These are phyloP conservation scores for Pleurotus ostreatus DNA, from an alignment of 768 basidiomycete species.

Conservation along the genomic window DNA sequence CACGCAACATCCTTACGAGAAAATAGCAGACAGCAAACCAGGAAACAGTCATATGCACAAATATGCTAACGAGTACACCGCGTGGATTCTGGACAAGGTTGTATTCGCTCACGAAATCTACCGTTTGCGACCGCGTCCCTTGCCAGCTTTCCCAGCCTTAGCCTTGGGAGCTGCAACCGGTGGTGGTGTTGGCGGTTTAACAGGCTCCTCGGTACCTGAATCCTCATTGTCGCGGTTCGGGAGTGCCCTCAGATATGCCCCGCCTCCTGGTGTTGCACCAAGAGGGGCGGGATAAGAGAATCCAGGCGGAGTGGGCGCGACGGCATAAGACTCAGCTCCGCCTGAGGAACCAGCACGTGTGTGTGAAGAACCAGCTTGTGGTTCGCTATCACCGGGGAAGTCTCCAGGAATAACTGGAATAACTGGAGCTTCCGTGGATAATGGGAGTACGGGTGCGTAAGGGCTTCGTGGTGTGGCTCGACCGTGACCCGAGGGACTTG, in stretches of 20 bases:
- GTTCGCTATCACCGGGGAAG: not conserved
- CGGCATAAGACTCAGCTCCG: not conserved
- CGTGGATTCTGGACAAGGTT: no score
- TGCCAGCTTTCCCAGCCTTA: no score
- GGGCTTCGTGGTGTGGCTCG: not conserved
- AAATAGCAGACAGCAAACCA: no score
- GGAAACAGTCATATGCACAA: no score
- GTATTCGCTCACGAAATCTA: no score
- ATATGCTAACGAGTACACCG: no score
- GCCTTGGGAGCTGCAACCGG: no score
- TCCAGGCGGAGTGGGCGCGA: not conserved
- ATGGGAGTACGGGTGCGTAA: not conserved
- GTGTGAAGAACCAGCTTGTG: not conserved
- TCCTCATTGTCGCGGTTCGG: not conserved
- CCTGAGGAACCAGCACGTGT: not conserved
- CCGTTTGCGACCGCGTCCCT: no score
- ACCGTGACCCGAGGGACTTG: not conserved
- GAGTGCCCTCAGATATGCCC: not conserved
- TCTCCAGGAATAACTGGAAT: slow-evolving; percentile 1
- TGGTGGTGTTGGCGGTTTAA: not conserved
- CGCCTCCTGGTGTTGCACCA: not conserved
- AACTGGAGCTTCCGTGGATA: not conserved
- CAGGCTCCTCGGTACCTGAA: not conserved
- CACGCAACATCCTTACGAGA: no score
- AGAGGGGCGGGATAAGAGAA: slow-evolving; percentile 5